Evolutionary conservation across 2,329 filamentous ascomycete genomes (phyloP), one percentile per base, ranked within the genome.

Genomic region (Fusarium nodosum): DNA sequence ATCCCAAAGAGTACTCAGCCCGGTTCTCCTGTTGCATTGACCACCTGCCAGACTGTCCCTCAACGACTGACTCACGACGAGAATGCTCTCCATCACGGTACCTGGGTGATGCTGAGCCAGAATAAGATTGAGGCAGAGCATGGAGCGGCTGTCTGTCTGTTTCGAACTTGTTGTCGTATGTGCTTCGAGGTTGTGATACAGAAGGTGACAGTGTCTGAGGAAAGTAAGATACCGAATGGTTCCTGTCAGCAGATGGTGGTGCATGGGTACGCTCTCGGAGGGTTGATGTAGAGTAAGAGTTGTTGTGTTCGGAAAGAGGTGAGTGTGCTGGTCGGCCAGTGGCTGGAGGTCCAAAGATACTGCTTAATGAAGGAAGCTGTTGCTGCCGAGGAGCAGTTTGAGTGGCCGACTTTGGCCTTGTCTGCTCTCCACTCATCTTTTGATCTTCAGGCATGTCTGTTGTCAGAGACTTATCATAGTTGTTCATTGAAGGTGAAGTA

Each of bases 291-390:
- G 79, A 73, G 44, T 82, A 81, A 38, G 80, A 75, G 20, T 77
- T 77, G n/a, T 80, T 80, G 26, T 83, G 82, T 34, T 86, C 85
- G 22, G 81, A 80, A 24, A 79, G 74, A 48, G 85, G 82, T 38
- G 85, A 85, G 62, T 82, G 80, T 51, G 82, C 71, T 28, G 83
- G 79, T 50, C 82, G 79, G 34, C 81, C 77, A 46, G 81, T 76
- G 7, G 83, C 77, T 13, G 83, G 79, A 8, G 84, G 83, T 4
- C 85, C 85, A 69, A 88, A 87, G 18, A 89, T 77, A 69, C 86
- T 88, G 76, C 85, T 88, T 68, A 89, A 72, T 8, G 87, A 83
- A 3, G 87, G 87, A 24, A 88, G 82, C 70, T 86, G 83, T 68
- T 85, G 84, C 60, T 85, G 84, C 59, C 82, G 80, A 48, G 75